Conservation (phyloP, 129 eudicot genomes). For the Pseudognaphalium luteoalbum region DNA sequence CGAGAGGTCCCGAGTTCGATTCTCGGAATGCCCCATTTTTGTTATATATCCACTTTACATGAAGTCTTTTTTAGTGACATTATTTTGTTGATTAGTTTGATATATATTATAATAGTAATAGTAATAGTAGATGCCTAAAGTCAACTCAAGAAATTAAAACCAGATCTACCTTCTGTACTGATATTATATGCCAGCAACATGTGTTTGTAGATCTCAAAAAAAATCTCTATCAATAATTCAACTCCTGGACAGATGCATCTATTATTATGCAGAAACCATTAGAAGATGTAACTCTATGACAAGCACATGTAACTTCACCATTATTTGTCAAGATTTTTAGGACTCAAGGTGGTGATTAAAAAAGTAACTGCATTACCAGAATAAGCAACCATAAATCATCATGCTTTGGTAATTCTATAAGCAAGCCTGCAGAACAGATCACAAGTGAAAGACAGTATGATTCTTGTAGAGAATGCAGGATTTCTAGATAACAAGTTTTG, state of each 20-base stretch:
- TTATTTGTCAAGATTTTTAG: not conserved
- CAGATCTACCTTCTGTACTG: not conserved
- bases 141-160: not conserved
- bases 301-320: not conserved
- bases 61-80: not conserved
- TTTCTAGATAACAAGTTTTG: not conserved
- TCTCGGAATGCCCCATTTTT: conserved; percentile 81
- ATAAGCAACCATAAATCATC: not conserved
- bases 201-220: not conserved
- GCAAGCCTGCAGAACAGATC: not conserved
- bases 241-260: not conserved
- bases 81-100: not conserved
- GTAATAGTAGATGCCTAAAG: not conserved
- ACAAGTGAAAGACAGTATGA: not conserved
- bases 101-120: not conserved
- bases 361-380: not conserved
- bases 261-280: not conserved
- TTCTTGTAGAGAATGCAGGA: not conserved
- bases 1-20: conserved; percentile 99
- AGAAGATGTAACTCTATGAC: not conserved
- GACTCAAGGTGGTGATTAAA: not conserved
- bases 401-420: not conserved
- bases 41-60: not conserved
- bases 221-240: not conserved
- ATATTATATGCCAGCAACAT: conserved; percentile 7